Percentiles rank a stretch among this genome's conserved stretches.
Evolutionary conservation across 2,329 filamentous ascomycete genomes (phyloP).

Genomic region (Penicillium italicum): DNA sequence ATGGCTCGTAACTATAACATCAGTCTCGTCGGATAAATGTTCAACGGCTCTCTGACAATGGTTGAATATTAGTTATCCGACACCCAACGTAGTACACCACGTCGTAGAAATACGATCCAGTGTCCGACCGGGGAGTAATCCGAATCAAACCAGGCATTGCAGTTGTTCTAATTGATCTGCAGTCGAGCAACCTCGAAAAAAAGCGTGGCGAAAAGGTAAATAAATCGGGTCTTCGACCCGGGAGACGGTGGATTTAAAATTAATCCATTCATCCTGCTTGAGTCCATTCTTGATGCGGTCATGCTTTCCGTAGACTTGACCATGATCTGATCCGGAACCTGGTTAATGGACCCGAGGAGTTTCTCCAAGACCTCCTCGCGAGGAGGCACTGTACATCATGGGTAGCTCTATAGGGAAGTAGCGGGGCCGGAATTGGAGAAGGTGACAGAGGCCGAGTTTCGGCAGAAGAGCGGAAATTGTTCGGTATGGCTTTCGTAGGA

Average conservation of each 20-base stretch:
- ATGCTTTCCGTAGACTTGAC: background rate
- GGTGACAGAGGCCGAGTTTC: slow-evolving; percentile 14
- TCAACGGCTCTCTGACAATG: background rate
- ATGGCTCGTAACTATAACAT: background rate
- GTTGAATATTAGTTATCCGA: background rate
- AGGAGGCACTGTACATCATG: background rate
- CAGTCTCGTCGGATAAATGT: background rate
- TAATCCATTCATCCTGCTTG: background rate
- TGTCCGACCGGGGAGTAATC: background rate
- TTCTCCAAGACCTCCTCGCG: slow-evolving; percentile 22
- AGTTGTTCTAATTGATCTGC: background rate
- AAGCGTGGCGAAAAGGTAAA: background rate
- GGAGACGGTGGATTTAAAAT: background rate
- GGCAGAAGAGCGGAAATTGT: slow-evolving; percentile 13
- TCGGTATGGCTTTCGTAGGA: slow-evolving; percentile 3
- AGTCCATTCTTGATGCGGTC: background rate
- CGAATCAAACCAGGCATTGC: background rate
- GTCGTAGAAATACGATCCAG: background rate
- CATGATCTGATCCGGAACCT: background rate
- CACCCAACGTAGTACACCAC: background rate
- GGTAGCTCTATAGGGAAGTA: background rate
- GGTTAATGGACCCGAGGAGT: slow-evolving; percentile 9
- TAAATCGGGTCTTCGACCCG: background rate
- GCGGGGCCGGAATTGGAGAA: slow-evolving; percentile 22
- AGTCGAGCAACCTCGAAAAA: too few species aligned